Conservation (phyloP, 306 rosid species). For the Sicyos baderoa region DNA sequence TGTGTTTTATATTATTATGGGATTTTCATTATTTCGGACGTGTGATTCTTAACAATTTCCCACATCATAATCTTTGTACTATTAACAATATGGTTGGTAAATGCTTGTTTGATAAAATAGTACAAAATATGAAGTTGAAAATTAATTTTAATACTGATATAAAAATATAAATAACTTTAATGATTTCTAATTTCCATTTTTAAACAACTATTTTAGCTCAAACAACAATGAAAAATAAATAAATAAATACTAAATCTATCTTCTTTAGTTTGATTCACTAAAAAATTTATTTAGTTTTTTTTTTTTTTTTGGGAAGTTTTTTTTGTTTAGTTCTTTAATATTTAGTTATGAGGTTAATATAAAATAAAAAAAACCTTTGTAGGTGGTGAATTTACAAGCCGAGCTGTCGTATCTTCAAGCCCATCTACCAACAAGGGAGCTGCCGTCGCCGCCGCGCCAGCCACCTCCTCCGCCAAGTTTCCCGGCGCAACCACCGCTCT, state of each 20-base stretch:
- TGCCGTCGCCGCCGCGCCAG: slow-evolving; percentile 53
- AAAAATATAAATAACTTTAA: background rate
- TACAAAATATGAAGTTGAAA: background rate
- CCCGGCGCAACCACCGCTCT: slow-evolving; percentile 38
- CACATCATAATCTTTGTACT: too few relatives aligned
- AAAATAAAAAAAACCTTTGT: background rate
- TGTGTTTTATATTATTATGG: too few relatives aligned
- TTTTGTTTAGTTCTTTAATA: background rate
- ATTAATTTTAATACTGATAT: too few relatives aligned
- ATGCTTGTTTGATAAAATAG: background rate
- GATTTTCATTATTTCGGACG: too few relatives aligned
- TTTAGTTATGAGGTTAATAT: background rate
- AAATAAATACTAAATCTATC: too few relatives aligned
- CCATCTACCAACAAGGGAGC: slow-evolving; percentile 62
- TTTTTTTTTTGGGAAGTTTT: too few relatives aligned
- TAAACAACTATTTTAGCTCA: background rate
- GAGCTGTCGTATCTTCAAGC: slow-evolving; percentile 79
- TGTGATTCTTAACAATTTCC: too few relatives aligned
- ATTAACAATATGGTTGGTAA: slow-evolving; percentile 12
- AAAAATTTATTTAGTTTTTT: too few relatives aligned
- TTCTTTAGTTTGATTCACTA: too few relatives aligned
- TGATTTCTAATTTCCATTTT: background rate
- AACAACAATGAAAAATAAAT: background rate
- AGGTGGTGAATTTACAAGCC: slow-evolving; percentile 81
- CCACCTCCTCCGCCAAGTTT: slow-evolving; percentile 32